Conservation (phyloP, 2,329 filamentous ascomycete genomes). For the Fragosphaeria purpurea region DNA sequence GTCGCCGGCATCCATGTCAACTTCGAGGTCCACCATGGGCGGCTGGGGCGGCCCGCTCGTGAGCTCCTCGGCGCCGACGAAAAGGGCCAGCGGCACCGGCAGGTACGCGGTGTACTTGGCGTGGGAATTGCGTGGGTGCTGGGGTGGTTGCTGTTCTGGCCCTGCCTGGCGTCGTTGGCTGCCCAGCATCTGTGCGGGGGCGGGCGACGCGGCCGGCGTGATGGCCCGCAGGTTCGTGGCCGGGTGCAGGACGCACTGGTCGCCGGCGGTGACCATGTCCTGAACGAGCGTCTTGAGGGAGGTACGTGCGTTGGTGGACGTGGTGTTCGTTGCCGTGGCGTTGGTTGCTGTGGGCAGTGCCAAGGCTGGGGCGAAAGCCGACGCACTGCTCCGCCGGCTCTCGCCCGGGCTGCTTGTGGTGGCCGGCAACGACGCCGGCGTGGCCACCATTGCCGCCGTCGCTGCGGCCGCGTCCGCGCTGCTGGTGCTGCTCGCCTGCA, state of each 20-base stretch:
- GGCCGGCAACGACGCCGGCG: not conserved
- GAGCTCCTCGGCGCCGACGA: not conserved
- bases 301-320: not conserved
- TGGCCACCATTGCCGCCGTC: not conserved
- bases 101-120: slow-evolving; percentile 1
- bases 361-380: not conserved
- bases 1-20: not conserved
- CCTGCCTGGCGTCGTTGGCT: not conserved
- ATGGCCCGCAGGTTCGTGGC: not conserved
- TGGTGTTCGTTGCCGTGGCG: not conserved
- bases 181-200: not conserved
- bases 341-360: not conserved
- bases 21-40: not conserved
- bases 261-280: slow-evolving; percentile 8
- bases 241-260: slow-evolving; percentile 10
- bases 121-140: too few species aligned
- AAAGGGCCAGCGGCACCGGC: not conserved
- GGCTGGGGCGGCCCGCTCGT: not conserved
- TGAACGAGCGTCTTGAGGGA: slow-evolving; percentile 7
- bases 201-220: not conserved
- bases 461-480: not conserved
- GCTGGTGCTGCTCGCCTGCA: slow-evolving; percentile 1
- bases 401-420: not conserved
- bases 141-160: not conserved
- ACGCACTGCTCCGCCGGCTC: too few species aligned